A percentile compares a stretch with the other conserved stretches of the same genome.
phyloP scores from a whole-genome alignment of 2,329 filamentous ascomycete genomes.

The Alternaria longipes region DNA sequence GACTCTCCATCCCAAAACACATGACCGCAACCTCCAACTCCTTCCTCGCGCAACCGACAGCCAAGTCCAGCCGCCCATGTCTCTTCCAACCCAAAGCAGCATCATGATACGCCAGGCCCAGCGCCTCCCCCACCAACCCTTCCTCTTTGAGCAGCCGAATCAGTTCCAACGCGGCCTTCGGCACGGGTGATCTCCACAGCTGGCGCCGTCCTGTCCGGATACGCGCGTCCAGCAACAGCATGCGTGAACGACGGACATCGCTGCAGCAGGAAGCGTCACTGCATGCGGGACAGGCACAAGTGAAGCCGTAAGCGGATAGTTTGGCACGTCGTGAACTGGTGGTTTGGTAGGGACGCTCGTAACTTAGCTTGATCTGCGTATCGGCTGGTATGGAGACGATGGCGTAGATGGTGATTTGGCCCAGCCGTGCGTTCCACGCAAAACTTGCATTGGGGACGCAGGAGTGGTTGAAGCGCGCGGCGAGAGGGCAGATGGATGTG shows the following conservation, averaged over 20 bases:
- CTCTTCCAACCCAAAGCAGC: conserved; percentile 26
- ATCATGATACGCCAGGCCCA: conserved; percentile 31
- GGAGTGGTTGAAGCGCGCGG: conserved; percentile 49
- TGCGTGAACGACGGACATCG: conserved; percentile 26
- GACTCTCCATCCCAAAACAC: conserved; percentile 24
- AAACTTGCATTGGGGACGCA: conserved; percentile 48
- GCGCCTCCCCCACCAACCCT: conserved; percentile 29
- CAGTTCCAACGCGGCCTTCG: conserved; percentile 25
- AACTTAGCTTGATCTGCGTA: conserved; percentile 44
- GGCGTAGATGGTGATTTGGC: conserved; percentile 35
- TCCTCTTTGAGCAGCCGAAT: conserved; percentile 26
- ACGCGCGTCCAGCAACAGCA: conserved; percentile 23
- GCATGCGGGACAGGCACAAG: conserved; percentile 41
- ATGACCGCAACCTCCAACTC: conserved; percentile 22
- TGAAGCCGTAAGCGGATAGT: conserved; percentile 34
- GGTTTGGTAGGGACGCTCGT: conserved; percentile 35
- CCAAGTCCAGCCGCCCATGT: conserved; percentile 24
- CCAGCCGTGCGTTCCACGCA: conserved; percentile 31
- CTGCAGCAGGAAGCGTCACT: conserved; percentile 7
- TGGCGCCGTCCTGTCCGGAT: conserved; percentile 24
- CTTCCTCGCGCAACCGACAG: conserved; percentile 18
- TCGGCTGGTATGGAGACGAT: conserved; percentile 37
- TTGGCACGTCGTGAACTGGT: conserved; percentile 27
- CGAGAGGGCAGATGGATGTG: conserved; percentile 38
- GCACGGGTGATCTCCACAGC: conserved; percentile 22